Evolutionary conservation across 2,329 filamentous ascomycete species (phyloP).

Genomic region (Cladosporium sp.): DNA sequence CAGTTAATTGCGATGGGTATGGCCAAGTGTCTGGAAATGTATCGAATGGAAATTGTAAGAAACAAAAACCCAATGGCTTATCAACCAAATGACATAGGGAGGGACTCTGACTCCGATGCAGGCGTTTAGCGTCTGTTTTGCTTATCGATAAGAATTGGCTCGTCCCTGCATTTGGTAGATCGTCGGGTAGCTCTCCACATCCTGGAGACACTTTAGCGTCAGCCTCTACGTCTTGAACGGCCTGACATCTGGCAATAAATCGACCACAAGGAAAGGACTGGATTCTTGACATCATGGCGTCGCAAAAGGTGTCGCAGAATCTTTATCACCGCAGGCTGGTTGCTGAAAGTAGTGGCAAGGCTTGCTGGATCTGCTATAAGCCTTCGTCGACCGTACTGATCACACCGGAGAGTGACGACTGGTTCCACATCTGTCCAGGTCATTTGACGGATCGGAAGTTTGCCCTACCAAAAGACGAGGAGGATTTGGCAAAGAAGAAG

Average conservation of each 20-base stretch:
- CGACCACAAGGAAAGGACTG: background rate
- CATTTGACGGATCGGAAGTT: constrained; percentile 82
- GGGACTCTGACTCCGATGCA: too few relatives aligned
- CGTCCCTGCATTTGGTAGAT: background rate
- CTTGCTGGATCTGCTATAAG: constrained; percentile 90
- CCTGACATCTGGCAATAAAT: background rate
- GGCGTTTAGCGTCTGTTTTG: too few relatives aligned
- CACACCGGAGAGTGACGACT: constrained; percentile 81
- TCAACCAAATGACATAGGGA: background rate
- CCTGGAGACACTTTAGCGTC: background rate
- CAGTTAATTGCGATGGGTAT: background rate
- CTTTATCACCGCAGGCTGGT: constrained; percentile 80
- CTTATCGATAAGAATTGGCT: background rate
- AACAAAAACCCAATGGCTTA: constrained; percentile 7
- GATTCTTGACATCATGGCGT: constrained; percentile 32
- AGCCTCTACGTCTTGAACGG: background rate
- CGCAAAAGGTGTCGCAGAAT: constrained; percentile 66
- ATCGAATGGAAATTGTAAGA: background rate
- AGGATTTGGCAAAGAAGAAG: constrained; percentile 52
- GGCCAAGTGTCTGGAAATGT: too few relatives aligned
- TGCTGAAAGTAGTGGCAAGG: constrained; percentile 72
- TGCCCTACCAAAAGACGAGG: constrained; percentile 64
- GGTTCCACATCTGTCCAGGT: constrained; percentile 76
- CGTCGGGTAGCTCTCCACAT: background rate
- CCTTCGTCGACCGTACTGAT: constrained; percentile 80